Evolutionary conservation across 768 basidiomycete genomes (phyloP).

Genomic region (Termitomyces sp.): DNA sequence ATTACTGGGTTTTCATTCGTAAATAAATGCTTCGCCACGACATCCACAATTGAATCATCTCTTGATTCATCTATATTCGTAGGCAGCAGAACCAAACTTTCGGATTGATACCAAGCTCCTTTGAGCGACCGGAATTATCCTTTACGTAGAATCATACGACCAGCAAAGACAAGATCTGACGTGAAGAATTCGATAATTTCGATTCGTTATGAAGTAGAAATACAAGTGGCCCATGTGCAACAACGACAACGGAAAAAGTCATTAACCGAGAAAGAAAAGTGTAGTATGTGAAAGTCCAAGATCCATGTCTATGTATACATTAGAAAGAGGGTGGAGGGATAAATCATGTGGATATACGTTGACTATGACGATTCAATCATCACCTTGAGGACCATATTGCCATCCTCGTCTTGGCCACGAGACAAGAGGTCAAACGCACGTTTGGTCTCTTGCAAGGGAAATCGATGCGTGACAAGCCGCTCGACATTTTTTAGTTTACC

Average conservation of each 20-base stretch:
- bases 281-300: slow-evolving; percentile 2
- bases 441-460: slow-evolving; percentile 55
- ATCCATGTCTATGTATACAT: slow-evolving; percentile 4
- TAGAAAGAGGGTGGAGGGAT: not conserved
- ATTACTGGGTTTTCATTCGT: not conserved
- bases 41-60: not conserved
- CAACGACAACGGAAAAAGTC: not conserved
- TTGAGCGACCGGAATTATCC: not conserved
- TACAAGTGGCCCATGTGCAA: slow-evolving; percentile 8
- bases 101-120: not conserved
- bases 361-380: slow-evolving; percentile 53
- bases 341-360: not conserved
- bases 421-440: slow-evolving; percentile 80
- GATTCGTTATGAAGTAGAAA: slow-evolving; percentile 3
- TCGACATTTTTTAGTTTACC: slow-evolving; percentile 60
- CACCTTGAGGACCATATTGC: slow-evolving; percentile 84
- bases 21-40: not conserved
- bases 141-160: not conserved
- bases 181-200: not conserved
- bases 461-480: slow-evolving; percentile 77
- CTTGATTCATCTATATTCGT: not conserved
- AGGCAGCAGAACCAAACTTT: not conserved
- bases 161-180: not conserved
- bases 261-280: not conserved
- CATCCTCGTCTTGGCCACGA: slow-evolving; percentile 71